A percentile compares a stretch with the other conserved stretches of the same genome.
These are phyloP conservation scores for Boletellus sp. DNA, from an alignment of 1,284 basidiomycete species.

Conservation along the genomic window DNA sequence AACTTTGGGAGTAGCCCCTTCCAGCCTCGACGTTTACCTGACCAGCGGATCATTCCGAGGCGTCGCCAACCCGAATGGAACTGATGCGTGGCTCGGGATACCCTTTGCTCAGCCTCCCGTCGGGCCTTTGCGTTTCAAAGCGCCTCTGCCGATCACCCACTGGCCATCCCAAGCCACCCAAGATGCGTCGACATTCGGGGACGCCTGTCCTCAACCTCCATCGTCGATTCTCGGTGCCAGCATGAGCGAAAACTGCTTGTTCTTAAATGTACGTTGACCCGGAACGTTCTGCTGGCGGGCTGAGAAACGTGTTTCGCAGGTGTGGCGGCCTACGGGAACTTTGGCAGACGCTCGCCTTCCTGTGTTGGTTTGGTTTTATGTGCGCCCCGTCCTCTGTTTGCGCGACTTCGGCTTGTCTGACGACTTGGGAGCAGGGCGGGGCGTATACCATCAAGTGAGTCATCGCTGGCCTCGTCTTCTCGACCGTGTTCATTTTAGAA, in stretches of 20 bases:
- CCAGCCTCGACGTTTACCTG: conserved; percentile 23
- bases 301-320: conserved; percentile 5
- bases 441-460: conserved; percentile 14
- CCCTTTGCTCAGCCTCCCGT: conserved; percentile 63
- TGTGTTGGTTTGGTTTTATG: conserved; percentile 23
- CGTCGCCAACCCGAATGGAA: conserved; percentile 37
- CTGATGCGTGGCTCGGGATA: conserved; percentile 58
- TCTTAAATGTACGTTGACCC: conserved; percentile 13
- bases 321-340: conserved; percentile 18
- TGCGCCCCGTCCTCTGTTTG: conserved; percentile 3
- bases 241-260: conserved; percentile 52
- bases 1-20: background rate
- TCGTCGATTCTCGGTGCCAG: conserved; percentile 42
- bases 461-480: background rate
- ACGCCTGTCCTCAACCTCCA: conserved; percentile 54
- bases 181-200: conserved; percentile 50
- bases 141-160: conserved; percentile 46
- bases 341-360: conserved; percentile 8
- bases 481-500: background rate
- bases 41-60: conserved; percentile 48
- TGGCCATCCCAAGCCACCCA: conserved; percentile 30
- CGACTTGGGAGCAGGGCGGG: conserved; percentile 11
- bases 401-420: background rate
- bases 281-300: background rate
- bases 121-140: conserved; percentile 53